phyloP scores from a whole-genome alignment of 1,139 yeast genomes.

The Magnusiomyces tetraspermus region DNA sequence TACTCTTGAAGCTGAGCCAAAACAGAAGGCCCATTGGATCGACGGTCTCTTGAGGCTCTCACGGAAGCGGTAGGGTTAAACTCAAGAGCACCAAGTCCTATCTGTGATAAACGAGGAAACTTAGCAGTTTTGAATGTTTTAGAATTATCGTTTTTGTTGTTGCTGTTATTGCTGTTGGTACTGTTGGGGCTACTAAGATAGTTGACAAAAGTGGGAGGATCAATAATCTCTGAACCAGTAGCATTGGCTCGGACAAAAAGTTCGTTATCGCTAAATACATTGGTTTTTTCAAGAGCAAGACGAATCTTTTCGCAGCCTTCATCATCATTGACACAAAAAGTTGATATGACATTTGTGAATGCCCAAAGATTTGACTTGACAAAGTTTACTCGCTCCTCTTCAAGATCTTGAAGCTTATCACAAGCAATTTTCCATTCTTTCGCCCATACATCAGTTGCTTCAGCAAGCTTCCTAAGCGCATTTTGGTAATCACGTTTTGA shows the following conservation, averaged over 20 bases:
- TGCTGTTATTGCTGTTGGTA: slow-evolving; percentile 35
- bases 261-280: slow-evolving; percentile 50
- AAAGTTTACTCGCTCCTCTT: slow-evolving; percentile 67
- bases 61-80: slow-evolving; percentile 9
- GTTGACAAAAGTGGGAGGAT: slow-evolving; percentile 48
- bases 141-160: slow-evolving; percentile 26
- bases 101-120: slow-evolving; percentile 21
- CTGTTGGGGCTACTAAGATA: slow-evolving; percentile 38
- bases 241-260: slow-evolving; percentile 47
- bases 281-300: slow-evolving; percentile 57
- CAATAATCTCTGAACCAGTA: slow-evolving; percentile 56
- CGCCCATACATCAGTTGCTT: slow-evolving; percentile 62
- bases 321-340: slow-evolving; percentile 71
- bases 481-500: slow-evolving; percentile 51
- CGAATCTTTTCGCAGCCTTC: slow-evolving; percentile 66
- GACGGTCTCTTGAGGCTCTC: slow-evolving; percentile 1
- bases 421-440: slow-evolving; percentile 71
- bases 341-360: slow-evolving; percentile 66
- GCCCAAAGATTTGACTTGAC: slow-evolving; percentile 75
- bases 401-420: slow-evolving; percentile 63
- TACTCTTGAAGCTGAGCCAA: background rate
- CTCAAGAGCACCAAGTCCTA: slow-evolving; percentile 9
- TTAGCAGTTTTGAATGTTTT: slow-evolving; percentile 24
- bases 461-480: slow-evolving; percentile 50
- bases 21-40: background rate